Percentiles rank a stretch among this genome's conserved stretches.
Conservation (phyloP, 2,329 filamentous ascomycete species). For the Aspergillus awamori region DNA sequence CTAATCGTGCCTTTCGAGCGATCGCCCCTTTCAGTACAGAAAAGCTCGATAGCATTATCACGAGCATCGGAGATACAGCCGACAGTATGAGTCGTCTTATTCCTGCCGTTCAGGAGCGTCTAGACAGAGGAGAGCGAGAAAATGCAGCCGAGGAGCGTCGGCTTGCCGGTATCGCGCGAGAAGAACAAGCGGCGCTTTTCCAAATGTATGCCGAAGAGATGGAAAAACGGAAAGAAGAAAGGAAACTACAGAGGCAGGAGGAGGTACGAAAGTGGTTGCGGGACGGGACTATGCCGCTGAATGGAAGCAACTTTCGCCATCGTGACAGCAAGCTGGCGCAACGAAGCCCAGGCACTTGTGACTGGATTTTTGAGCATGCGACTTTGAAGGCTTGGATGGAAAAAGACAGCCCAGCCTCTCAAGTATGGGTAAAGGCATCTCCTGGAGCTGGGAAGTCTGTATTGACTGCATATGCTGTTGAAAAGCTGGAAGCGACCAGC, state of each 20-base stretch:
- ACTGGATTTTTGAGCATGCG: neutral
- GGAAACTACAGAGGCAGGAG: slow-evolving; percentile 1
- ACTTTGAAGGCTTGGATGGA: neutral
- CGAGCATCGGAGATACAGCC: neutral
- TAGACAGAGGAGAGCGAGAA: neutral
- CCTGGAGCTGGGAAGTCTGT: slow-evolving; percentile 2
- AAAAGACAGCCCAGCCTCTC: neutral
- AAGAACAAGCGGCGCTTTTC: neutral
- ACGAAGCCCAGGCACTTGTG: neutral
- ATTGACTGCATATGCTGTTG: neutral
- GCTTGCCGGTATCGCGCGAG: slow-evolving; percentile 3
- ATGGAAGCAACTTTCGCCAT: slow-evolving; percentile 5
- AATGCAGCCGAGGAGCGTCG: slow-evolving; percentile 3
- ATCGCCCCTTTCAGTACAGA: neutral
- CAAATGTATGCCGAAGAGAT: neutral
- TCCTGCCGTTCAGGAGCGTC: neutral
- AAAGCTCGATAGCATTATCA: neutral
- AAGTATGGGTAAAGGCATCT: slow-evolving; percentile 1
- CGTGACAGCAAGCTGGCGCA: neutral
- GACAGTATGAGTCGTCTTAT: neutral
- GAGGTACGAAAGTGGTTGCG: slow-evolving; percentile 4
- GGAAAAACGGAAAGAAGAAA: slow-evolving; percentile 1
- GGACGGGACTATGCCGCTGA: neutral
- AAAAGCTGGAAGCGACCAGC: neutral
- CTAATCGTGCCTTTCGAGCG: slow-evolving; percentile 1